These are phyloP conservation scores for Tremella yokohamensis DNA, from an alignment of 768 basidiomycete species.

Conservation along the genomic window DNA sequence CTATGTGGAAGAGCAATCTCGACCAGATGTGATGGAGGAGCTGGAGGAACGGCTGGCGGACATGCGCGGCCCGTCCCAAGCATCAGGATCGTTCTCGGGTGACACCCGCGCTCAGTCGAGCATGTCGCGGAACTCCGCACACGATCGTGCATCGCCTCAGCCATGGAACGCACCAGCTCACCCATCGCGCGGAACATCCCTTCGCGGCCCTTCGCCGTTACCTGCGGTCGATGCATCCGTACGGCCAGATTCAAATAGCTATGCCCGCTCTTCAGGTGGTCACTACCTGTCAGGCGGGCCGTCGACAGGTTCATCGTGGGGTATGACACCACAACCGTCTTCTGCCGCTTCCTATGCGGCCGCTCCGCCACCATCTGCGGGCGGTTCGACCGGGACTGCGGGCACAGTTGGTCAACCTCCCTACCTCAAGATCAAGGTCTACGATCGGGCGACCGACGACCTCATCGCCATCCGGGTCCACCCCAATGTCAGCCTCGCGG, in stretches of 20 bases:
- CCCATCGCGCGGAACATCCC: constrained; percentile 10
- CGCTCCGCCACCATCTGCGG: constrained; percentile 6
- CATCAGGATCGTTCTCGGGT: neutral
- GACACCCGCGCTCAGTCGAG: constrained; percentile 24
- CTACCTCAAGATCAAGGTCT: constrained; percentile 98
- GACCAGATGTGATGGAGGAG: constrained; percentile 52
- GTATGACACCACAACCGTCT: constrained; percentile 8
- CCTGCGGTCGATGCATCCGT: constrained; percentile 26
- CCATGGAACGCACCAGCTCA: constrained; percentile 12
- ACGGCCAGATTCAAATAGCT: constrained; percentile 1
- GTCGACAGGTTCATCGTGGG: constrained; percentile 23
- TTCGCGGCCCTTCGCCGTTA: constrained; percentile 29
- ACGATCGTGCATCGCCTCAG: constrained; percentile 3
- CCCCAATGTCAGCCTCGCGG: constrained; percentile 76
- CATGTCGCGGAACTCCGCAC: constrained; percentile 16
- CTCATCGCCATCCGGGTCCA: constrained; percentile 95
- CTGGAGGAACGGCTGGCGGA: constrained; percentile 42
- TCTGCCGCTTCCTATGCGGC: constrained; percentile 7
- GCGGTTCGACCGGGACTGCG: constrained; percentile 3
- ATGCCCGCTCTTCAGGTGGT: neutral
- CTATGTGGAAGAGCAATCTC: constrained; percentile 63
- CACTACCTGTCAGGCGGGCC: constrained; percentile 24
- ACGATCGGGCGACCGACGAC: constrained; percentile 88
- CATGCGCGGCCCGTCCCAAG: constrained; percentile 14
- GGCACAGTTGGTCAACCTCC: constrained; percentile 53